Evolutionary conservation across 148 eudicot genomes (phyloP), one percentile per base, ranked within the genome.

Genomic region (Vaccinium vitisidaea): DNA sequence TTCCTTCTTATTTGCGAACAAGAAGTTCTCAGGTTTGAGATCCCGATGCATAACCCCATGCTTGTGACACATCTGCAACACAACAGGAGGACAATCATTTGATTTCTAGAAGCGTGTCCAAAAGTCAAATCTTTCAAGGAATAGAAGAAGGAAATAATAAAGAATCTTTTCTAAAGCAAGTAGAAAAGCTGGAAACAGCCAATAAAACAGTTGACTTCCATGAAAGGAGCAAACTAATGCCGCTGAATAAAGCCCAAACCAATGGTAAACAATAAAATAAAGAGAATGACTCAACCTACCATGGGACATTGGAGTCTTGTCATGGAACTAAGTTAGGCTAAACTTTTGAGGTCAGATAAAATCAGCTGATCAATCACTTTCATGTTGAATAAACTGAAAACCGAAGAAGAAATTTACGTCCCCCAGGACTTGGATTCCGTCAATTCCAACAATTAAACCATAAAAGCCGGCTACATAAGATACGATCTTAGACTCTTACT

Each of bases 21-120:
- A 86, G 59, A 91, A 91, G 83, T 90, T 89, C 53, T 90, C 90
- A 5, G 92, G 93, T 80, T 88, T 89, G 81, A 90, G 90, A 87
- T 89, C 92, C 21, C 92, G 91, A 84, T 91, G 92, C 80, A 89
- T 89, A 55, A 90, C 93, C 70, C 93, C 91, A 78, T 91, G 85
- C 78, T 74, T 82, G 73, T 91, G 93, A 81, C 93, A 91, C 82
- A 86, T 76, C 93, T 91, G 76, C 70, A 78, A 77, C 27, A 27
- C 54, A 27, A 25, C 36, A 67, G 25, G 25, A 67, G 36, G 39
- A 67, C 16, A 3, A 67, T 12, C 3, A 12, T 11, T 67, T 10
- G 32, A 65, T 65, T 25, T 65, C 71, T 65, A 67, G 73, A 67
- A 67, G 73, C 39, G 9, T 4, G 36, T 25, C 73, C 30, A 27